phyloP scores from a whole-genome alignment of 1,284 basidiomycete genomes.

The Trametes pubescens region DNA sequence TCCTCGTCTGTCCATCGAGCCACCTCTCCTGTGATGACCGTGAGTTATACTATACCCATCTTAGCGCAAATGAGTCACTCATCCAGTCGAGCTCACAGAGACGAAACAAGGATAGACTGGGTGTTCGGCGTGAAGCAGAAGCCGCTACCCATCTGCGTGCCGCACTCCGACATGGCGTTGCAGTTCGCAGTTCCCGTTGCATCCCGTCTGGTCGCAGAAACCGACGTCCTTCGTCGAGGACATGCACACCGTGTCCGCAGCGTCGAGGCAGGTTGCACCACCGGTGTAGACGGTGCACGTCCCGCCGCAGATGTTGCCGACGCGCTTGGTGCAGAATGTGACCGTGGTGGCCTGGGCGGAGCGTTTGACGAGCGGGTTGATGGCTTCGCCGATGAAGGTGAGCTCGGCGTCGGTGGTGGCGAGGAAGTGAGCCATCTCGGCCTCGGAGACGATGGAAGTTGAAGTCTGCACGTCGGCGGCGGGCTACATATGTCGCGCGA shows the following conservation, averaged over 20 bases:
- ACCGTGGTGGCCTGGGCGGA: slow-evolving; percentile 3
- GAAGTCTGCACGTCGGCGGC: not conserved
- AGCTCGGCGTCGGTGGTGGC: slow-evolving; percentile 17
- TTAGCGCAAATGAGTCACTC: too few species aligned
- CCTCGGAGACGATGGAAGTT: slow-evolving; percentile 1
- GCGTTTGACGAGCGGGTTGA: slow-evolving; percentile 9
- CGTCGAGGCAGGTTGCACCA: slow-evolving; percentile 12
- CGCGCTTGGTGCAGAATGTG: slow-evolving; percentile 12
- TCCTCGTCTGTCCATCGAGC: too few species aligned
- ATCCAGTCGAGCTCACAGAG: not conserved
- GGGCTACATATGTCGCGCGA: not conserved
- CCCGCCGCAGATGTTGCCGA: slow-evolving; percentile 8
- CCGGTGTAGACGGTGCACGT: slow-evolving; percentile 15
- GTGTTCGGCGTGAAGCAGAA: slow-evolving; percentile 8
- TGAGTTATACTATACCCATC: too few species aligned
- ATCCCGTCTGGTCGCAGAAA: slow-evolving; percentile 6
- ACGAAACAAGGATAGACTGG: slow-evolving; percentile 5
- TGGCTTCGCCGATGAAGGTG: slow-evolving; percentile 11
- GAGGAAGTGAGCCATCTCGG: slow-evolving; percentile 8
- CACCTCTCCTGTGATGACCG: too few species aligned
- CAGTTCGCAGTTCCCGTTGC: slow-evolving; percentile 9
- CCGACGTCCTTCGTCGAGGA: slow-evolving; percentile 5
- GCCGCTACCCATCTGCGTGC: slow-evolving; percentile 4
- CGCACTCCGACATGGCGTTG: slow-evolving; percentile 5
- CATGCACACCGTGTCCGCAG: slow-evolving; percentile 6